These are phyloP conservation scores for Erigeron philadelphicus DNA, from an alignment of 140 eudicot genomes.

Conservation along the genomic window DNA sequence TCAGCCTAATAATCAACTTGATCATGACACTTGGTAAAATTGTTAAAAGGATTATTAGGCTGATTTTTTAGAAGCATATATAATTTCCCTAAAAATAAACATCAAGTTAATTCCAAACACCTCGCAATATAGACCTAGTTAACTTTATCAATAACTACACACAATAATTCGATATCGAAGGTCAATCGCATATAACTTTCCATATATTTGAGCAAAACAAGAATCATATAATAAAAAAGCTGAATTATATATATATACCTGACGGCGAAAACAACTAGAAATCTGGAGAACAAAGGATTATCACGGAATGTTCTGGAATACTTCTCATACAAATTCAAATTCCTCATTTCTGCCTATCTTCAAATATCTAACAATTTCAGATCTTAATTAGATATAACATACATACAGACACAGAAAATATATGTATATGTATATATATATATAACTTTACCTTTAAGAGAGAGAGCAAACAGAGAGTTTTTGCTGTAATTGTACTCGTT, in stretches of 20 bases:
- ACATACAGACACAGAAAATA: conserved; percentile 13
- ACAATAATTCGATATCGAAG: not conserved
- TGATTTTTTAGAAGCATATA: too few relatives aligned
- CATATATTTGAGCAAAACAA: not conserved
- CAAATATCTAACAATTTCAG: conserved; percentile 16
- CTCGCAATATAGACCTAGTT: conserved; percentile 15
- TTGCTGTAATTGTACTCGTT: conserved; percentile 15
- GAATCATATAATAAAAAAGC: not conserved
- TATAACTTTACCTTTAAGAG: not conserved
- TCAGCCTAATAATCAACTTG: too few relatives aligned
- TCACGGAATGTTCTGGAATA: conserved; percentile 56
- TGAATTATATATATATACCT: conserved; percentile 35
- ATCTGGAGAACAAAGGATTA: conserved; percentile 49
- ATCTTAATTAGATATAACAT: conserved; percentile 17
- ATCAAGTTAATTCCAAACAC: conserved; percentile 8
- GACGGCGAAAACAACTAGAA: conserved; percentile 62
- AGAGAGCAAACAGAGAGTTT: conserved; percentile 17
- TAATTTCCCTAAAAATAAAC: not conserved
- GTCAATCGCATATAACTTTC: not conserved
- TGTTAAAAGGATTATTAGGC: too few relatives aligned
- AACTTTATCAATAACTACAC: conserved; percentile 5
- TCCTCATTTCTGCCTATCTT: conserved; percentile 34
- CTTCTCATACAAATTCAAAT: conserved; percentile 36
- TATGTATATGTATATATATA: not conserved
- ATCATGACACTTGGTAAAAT: too few relatives aligned